A percentile compares a stretch with the other conserved stretches of the same genome.
Evolutionary conservation across 2,329 filamentous ascomycete species (phyloP).

Genomic region (Thielaviopsis musarum): DNA sequence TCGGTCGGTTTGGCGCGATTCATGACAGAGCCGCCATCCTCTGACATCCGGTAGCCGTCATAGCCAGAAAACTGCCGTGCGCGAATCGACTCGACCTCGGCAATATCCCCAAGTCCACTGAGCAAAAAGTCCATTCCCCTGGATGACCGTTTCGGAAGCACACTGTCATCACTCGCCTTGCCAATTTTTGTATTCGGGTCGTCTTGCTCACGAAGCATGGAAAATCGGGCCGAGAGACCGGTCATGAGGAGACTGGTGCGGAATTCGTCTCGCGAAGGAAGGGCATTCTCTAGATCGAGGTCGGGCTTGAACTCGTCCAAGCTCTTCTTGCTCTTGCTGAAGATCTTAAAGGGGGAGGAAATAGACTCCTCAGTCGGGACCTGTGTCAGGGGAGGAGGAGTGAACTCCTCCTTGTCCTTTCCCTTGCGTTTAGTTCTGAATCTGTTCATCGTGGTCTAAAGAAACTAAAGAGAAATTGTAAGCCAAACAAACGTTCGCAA

Average conservation of each 20-base stretch:
- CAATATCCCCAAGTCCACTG: slow-evolving; percentile 59
- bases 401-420: slow-evolving; percentile 39
- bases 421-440: slow-evolving; percentile 58
- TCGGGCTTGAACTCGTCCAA: slow-evolving; percentile 43
- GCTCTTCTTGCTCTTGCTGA: slow-evolving; percentile 37
- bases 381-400: slow-evolving; percentile 20
- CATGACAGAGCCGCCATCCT: slow-evolving; percentile 77
- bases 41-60: slow-evolving; percentile 49
- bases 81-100: slow-evolving; percentile 71
- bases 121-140: slow-evolving; percentile 49
- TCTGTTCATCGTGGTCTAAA: slow-evolving; percentile 47
- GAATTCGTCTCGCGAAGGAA: slow-evolving; percentile 79
- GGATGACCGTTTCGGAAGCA: slow-evolving; percentile 67
- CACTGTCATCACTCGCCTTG: slow-evolving; percentile 90
- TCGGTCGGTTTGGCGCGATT: slow-evolving; percentile 65
- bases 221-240: slow-evolving; percentile 84
- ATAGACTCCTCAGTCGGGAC: slow-evolving; percentile 35
- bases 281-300: slow-evolving; percentile 53
- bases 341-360: slow-evolving; percentile 33
- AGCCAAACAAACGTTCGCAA: not conserved
- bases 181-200: slow-evolving; percentile 78
- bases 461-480: not conserved
- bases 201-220: slow-evolving; percentile 90
- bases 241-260: slow-evolving; percentile 93
- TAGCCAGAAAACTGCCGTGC: slow-evolving; percentile 42